These are phyloP conservation scores for Ceratocystiopsis brevicomis DNA, from an alignment of 2,329 filamentous ascomycete species.

Conservation along the genomic window DNA sequence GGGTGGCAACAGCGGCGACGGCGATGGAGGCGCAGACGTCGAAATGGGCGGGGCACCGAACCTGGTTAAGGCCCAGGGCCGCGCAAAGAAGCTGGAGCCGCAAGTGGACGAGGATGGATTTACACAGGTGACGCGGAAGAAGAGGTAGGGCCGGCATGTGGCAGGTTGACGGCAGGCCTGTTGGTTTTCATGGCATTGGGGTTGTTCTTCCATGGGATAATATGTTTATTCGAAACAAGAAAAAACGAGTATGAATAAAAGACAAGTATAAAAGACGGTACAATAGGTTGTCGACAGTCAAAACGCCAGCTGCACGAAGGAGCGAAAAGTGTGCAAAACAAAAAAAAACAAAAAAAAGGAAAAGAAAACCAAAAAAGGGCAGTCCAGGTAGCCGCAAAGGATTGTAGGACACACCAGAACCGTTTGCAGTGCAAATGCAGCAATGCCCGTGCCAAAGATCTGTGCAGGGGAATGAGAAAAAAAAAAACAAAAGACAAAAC, in stretches of 20 bases:
- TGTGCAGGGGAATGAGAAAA: too few species aligned
- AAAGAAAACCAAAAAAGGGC: neutral
- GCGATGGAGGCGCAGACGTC: constrained; percentile 34
- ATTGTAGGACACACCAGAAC: neutral
- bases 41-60: constrained; percentile 53
- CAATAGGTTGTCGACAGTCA: too few species aligned
- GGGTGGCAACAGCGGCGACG: too few species aligned
- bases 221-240: too few species aligned
- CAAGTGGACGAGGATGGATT: constrained; percentile 71
- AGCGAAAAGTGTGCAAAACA: too few species aligned
- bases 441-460: too few species aligned
- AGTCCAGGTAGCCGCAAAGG: neutral
- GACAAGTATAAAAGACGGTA: neutral
- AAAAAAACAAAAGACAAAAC: neutral
- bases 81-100: constrained; percentile 42
- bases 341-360: neutral
- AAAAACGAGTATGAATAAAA: neutral
- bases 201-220: constrained; percentile 1
- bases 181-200: too few species aligned
- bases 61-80: constrained; percentile 25
- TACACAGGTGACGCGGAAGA: constrained; percentile 53
- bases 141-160: constrained; percentile 22
- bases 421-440: too few species aligned
- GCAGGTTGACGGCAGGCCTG: too few species aligned
- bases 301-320: too few species aligned